Evolutionary conservation across 306 rosid species (phyloP).

Genomic region (Fragaria ananassa): DNA sequence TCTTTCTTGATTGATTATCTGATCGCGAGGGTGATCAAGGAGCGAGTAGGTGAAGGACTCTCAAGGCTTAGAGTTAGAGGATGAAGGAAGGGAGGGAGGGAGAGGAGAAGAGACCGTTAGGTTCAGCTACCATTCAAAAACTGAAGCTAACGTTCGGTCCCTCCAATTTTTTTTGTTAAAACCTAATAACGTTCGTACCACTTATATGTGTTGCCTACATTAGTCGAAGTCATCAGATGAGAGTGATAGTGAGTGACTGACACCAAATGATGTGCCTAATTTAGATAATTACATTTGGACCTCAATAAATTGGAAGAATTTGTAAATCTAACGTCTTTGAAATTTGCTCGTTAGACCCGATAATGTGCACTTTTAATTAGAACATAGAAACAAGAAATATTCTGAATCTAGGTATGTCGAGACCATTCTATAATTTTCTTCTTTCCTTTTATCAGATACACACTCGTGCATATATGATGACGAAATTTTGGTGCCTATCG

Average conservation of each 20-base stretch:
- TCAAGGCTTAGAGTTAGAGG: neutral
- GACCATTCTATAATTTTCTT: neutral
- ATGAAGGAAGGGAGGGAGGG: neutral
- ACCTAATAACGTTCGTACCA: neutral
- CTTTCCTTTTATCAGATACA: neutral
- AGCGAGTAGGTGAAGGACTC: neutral
- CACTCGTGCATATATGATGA: neutral
- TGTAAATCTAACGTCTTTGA: neutral
- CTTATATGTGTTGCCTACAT: neutral
- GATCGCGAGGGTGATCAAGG: neutral
- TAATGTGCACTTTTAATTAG: too few relatives aligned
- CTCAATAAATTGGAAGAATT: neutral
- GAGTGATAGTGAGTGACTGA: neutral
- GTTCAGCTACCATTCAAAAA: constrained; percentile 44
- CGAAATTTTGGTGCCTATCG: neutral
- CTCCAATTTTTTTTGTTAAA: constrained; percentile 2
- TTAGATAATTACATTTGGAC: neutral
- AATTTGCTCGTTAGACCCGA: too few relatives aligned
- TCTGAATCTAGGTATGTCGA: neutral
- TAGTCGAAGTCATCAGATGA: neutral
- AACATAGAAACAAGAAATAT: neutral
- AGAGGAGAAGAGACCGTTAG: constrained; percentile 23
- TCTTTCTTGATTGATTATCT: neutral
- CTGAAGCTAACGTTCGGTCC: constrained; percentile 45
- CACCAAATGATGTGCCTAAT: neutral